Evolutionary conservation across 805 yeast species (phyloP).

Genomic region (Candida stauntonica): DNA sequence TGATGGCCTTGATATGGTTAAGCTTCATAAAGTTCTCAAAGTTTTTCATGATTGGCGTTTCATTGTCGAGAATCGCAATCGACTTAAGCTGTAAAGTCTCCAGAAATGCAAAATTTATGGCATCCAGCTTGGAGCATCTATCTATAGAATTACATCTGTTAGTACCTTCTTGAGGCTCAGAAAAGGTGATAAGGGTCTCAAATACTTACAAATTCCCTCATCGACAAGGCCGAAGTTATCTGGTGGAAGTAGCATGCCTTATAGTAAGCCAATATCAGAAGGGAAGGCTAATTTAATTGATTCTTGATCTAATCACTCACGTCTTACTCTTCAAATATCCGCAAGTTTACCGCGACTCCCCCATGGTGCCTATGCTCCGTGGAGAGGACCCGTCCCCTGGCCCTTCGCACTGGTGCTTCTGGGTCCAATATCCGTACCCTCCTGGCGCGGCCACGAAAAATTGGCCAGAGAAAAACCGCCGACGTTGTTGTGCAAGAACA

Average conservation of each 20-base stretch:
- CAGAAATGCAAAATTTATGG: slow-evolving; percentile 72
- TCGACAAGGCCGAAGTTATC: slow-evolving; percentile 91
- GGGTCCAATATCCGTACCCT: no score
- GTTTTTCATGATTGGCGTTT: slow-evolving; percentile 65
- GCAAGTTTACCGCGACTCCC: no score
- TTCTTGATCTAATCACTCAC: no score
- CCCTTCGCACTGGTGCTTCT: no score
- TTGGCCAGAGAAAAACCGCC: no score
- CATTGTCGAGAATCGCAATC: slow-evolving; percentile 76
- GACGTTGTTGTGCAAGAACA: no score
- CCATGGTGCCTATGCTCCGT: no score
- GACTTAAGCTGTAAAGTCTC: slow-evolving; percentile 67
- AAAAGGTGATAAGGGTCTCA: background rate
- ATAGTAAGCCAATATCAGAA: background rate
- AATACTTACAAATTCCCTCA: slow-evolving; percentile 56
- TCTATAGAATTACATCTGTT: slow-evolving; percentile 28
- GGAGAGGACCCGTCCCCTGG: no score
- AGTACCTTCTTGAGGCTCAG: background rate
- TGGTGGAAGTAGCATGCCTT: slow-evolving; percentile 83
- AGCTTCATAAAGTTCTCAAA: slow-evolving; percentile 61
- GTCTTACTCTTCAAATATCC: no score
- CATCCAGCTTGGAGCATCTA: slow-evolving; percentile 75
- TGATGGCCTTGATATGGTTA: slow-evolving; percentile 45
- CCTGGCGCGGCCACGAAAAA: no score
- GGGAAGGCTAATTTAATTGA: no score